A percentile compares a stretch with the other conserved stretches of the same genome.
phyloP scores from a whole-genome alignment of 306 rosid genomes.

The Psophocarpus tetragonolobus region DNA sequence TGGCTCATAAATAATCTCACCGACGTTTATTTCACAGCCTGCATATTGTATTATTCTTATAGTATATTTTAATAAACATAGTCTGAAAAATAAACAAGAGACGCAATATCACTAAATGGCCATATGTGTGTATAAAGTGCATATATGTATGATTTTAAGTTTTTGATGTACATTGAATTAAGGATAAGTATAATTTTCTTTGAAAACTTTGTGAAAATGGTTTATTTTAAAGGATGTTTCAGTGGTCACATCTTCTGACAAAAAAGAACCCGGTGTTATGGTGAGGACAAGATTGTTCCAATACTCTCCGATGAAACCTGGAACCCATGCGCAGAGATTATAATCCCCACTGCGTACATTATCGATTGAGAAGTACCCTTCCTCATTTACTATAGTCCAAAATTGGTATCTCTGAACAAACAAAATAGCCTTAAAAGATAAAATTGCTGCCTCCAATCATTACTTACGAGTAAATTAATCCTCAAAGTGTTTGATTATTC shows the following conservation, averaged over 20 bases:
- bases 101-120: not conserved
- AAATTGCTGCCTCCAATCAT: not conserved
- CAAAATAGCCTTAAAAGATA: not conserved
- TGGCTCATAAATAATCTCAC: slow-evolving; percentile 57
- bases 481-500: not conserved
- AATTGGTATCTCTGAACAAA: slow-evolving; percentile 80
- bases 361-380: slow-evolving; percentile 59
- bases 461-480: not conserved
- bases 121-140: not conserved
- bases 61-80: too few relatives aligned
- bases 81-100: too few relatives aligned
- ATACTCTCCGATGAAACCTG: slow-evolving; percentile 77
- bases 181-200: not conserved
- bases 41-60: slow-evolving; percentile 22
- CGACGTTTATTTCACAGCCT: slow-evolving; percentile 60
- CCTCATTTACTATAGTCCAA: slow-evolving; percentile 60
- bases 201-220: not conserved
- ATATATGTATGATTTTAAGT: not conserved
- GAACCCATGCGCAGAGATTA: slow-evolving; percentile 73
- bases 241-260: not conserved
- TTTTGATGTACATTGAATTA: not conserved
- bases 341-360: slow-evolving; percentile 60
- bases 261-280: slow-evolving; percentile 58
- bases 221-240: not conserved
- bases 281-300: slow-evolving; percentile 37